Percentiles rank a stretch among this genome's conserved stretches.
Conservation (phyloP, 352 stramenopile genomes). For the Discostella stelligera region DNA sequence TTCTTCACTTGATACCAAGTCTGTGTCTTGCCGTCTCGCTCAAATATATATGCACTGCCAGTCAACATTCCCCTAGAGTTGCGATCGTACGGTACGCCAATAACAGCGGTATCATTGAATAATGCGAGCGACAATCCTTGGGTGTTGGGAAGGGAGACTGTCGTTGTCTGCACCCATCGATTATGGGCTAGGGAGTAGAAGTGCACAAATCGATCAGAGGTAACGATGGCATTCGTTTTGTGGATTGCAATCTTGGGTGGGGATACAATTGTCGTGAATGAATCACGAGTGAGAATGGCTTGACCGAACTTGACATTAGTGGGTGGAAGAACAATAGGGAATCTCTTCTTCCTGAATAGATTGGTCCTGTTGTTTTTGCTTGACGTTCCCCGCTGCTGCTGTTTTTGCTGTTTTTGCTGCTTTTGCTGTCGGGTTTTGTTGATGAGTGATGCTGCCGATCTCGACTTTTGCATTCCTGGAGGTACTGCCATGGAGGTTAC, state of each 20-base stretch:
- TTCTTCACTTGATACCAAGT: constrained; percentile 49
- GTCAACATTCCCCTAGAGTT: constrained; percentile 37
- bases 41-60: constrained; percentile 45
- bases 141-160: constrained; percentile 42
- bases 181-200: constrained; percentile 25
- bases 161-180: constrained; percentile 36
- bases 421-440: not conserved
- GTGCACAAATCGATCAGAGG: constrained; percentile 39
- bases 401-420: not conserved
- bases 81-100: constrained; percentile 47
- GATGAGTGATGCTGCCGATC: not conserved
- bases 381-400: not conserved
- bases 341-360: not conserved
- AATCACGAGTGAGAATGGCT: constrained; percentile 16
- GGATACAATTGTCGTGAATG: constrained; percentile 15
- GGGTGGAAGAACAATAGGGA: constrained; percentile 6
- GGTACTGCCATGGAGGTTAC: not conserved
- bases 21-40: constrained; percentile 27
- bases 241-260: constrained; percentile 30
- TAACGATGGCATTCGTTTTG: constrained; percentile 23
- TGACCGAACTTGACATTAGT: constrained; percentile 29
- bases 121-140: constrained; percentile 33
- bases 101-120: constrained; percentile 31
- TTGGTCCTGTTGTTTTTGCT: not conserved
- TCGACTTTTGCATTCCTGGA: not conserved